Evolutionary conservation across 2,329 filamentous ascomycete genomes (phyloP), one percentile per base, ranked within the genome.

Genomic region (Beauveria bassiana): DNA sequence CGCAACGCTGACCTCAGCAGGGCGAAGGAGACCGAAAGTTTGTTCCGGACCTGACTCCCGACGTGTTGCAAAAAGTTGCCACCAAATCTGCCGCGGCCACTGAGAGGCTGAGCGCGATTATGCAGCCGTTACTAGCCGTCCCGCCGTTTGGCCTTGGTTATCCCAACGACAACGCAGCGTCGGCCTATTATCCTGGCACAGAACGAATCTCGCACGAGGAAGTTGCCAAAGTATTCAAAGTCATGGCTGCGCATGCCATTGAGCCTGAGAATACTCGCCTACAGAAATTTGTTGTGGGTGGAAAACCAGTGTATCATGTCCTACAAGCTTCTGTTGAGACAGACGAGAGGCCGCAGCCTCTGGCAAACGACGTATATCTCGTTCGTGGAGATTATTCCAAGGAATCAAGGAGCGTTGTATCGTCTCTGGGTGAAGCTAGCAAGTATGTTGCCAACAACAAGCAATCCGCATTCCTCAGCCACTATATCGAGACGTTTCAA

Each of bases 1-100:
- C n/a, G 1, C 51, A 16, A 14, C 12, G 12, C 53, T 45, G 20
- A 56, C 26, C 22, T 28, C 1, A 22, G 28, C 53, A 72, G 71
- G 72, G 81, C 9, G 84, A 82, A 60, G 83, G 83, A 20, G 82
- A 86, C 66, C 78, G 80, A 51, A 86, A 86, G 65, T 85, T 86
- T 68, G 75, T 84, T 52, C 83, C 83, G 2, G 72, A 76, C 61
- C 70, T 83, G 55, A 70, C 73, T 10, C 67, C 70, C 2, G 73
- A 75, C 7, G 70, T 73, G 7, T 67, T 84, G 10, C 69, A 76
- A 60, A 72, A 75, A 54, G 69, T 85, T n/a, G 75, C 77, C 26
- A 26, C 26, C 26, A 26, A 7, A 34, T 72, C 72, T 5, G 69
- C 69, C n/a, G 78, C 45, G 28, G 16, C 50, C 9, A 49, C 50